Evolutionary conservation across 2,329 filamentous ascomycete species (phyloP), one percentile per base, ranked within the genome.

Genomic region (Cordyceps cateniannulata): DNA sequence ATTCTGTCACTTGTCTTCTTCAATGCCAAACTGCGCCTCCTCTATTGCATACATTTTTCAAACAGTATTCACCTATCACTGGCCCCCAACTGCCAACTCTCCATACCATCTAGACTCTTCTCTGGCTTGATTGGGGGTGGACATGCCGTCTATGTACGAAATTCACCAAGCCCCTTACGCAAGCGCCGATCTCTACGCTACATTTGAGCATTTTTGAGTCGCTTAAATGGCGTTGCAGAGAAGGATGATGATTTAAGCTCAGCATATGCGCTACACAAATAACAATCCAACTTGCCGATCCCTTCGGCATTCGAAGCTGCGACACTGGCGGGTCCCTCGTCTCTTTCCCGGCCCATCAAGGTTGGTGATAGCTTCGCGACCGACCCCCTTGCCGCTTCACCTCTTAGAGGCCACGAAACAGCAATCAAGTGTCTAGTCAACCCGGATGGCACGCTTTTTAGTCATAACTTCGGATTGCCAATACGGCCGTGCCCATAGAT

Each of bases 151-250:
- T 10, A 27, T 22, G 45, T 42, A 35, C 55, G 32, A 29, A 50
- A 27, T 20, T n/a, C 16, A 40, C 14, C 9, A 51, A 22, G 7
- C 24, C 22, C 24, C 25, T 50, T 51, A 47, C 56, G 56, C 47
- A 59, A 59, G 47, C 47, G 45, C 45, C 56, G 35, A 51, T 59
- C 14, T 18, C 42, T 12, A 24, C 47, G 25, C 47, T 27, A 9
- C 47, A 49, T 57, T 58, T 59, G 56, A 59, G 56, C 56, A 59
- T 12, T 24, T 51, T 59, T 59, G 56, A 59, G 56, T 51, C 27
- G 35, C 35, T 57, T 29, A 29, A 49, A 58, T 58, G 45, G 22
- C 44, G 53, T 10, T 25, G 18, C 14, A 12, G 12, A 35, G 44
- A 16, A 12, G 32, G 24, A 27, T 18, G 25, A 40, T 24, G 47